These are phyloP conservation scores for Penicillium subrubescens DNA, from an alignment of 495 filamentous ascomycete genomes.

Conservation along the genomic window DNA sequence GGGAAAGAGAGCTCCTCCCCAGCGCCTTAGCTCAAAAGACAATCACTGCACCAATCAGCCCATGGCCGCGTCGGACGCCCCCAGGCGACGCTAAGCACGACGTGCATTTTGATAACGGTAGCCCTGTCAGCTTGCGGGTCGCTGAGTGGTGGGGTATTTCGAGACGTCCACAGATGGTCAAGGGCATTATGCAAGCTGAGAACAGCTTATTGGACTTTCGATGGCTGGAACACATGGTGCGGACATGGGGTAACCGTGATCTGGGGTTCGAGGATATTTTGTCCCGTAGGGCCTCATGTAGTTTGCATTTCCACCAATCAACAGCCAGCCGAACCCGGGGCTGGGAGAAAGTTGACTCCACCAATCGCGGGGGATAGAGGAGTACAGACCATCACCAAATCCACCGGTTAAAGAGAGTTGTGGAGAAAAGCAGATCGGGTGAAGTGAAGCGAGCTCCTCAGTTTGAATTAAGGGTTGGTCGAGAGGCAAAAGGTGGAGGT, in stretches of 20 bases:
- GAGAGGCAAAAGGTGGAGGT: neutral
- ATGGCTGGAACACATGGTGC: neutral
- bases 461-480: neutral
- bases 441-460: conserved; percentile 12
- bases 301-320: conserved; percentile 43
- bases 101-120: conserved; percentile 24
- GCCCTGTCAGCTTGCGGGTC: conserved; percentile 17
- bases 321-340: conserved; percentile 1
- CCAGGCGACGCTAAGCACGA: conserved; percentile 26
- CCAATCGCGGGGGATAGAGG: conserved; percentile 28
- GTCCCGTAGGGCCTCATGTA: conserved; percentile 18
- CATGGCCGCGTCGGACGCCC: conserved; percentile 14
- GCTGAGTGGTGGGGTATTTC: conserved; percentile 39
- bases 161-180: conserved; percentile 19
- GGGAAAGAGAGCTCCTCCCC: conserved; percentile 2
- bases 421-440: conserved; percentile 1
- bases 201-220: conserved; percentile 17
- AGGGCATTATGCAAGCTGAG: neutral
- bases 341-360: conserved; percentile 35
- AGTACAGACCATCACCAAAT: neutral
- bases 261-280: conserved; percentile 47
- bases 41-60: conserved; percentile 19
- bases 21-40: conserved; percentile 17
- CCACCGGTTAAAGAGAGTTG: neutral
- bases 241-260: conserved; percentile 29